Base-by-base conservation (phyloP, 108 stramenopile genomes). In the Pseudonitzschia delicatissima region DNA sequence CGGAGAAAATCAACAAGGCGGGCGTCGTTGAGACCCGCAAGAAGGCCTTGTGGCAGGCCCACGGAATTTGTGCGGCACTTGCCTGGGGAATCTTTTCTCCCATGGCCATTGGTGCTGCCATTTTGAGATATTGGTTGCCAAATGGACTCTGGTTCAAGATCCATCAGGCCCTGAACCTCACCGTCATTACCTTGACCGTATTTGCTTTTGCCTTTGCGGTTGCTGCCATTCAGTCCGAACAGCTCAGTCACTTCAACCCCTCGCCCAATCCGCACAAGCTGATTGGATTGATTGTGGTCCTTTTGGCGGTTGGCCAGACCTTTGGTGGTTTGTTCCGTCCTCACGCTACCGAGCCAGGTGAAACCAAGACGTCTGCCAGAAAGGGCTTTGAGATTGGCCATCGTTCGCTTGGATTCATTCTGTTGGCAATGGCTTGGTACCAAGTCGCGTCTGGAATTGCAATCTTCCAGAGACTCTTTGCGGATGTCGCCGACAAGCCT, bases 21-120 rank as follows among this genome's bases (percentile, higher is more conserved):
- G 20, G 20, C 2, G n/a, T 34, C 29, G 18, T 76, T 23, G 48
- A 47, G 15, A 47, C 42, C 27, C 48, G 74, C 60, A 59, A 69
- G n/a, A 27, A 63, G 12, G 27, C 25, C 6, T 42, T 76, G 31
- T 90, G 88, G 88, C 61, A 77, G 26, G 82, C 81, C 11, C 88
- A 90, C 67, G 88, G 88, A 6, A 64, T 70, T 49, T 62, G 80
- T 34, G 79, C 80, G 17, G 80, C 82, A 34, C 52, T 87, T 67
- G 82, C 88, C 27, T 87, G 84, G 84, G 86, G 83, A 63, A 52
- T 85, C 21, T 62, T 83, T 26, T 63, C 71, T 23, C 88, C 88
- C 17, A 31, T 83, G 47, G 88, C 86, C 11, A 78, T 90, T 58
- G 71, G 72, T 40, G 62, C 73, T 27, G 71, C 79, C 13, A 23